Evolutionary conservation across 2,329 filamentous ascomycete genomes (phyloP).

Genomic region (Aspergillus amoenus): DNA sequence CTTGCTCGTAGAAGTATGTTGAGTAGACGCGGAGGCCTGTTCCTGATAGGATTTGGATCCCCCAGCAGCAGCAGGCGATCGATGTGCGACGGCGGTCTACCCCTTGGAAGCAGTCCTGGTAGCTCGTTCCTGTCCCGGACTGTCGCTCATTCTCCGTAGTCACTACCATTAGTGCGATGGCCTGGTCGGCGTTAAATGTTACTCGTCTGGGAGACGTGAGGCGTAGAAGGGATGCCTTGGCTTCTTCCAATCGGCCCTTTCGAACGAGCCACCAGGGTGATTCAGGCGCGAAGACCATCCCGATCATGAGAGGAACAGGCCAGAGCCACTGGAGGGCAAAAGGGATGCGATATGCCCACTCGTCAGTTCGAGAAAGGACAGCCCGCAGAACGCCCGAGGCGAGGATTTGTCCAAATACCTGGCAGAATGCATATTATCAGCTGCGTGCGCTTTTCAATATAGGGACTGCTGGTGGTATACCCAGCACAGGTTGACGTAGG

Average conservation of each 20-base stretch:
- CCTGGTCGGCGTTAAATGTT: constrained; percentile 40
- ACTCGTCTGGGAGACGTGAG: constrained; percentile 44
- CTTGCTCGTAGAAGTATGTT: too few species aligned
- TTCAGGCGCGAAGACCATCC: constrained; percentile 51
- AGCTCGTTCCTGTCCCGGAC: constrained; percentile 46
- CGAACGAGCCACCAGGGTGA: constrained; percentile 58
- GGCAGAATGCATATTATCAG: too few species aligned
- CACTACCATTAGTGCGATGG: constrained; percentile 61
- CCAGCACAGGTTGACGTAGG: constrained; percentile 61
- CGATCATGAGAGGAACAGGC: constrained; percentile 55
- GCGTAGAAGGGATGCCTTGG: constrained; percentile 49
- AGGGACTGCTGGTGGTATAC: constrained; percentile 42
- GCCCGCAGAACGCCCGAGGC: constrained; percentile 44
- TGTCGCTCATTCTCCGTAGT: constrained; percentile 26
- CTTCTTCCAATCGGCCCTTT: constrained; percentile 46
- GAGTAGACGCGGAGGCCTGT: too few species aligned
- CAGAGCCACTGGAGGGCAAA: constrained; percentile 62
- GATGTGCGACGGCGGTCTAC: constrained; percentile 55
- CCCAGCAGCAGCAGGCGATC: constrained; percentile 47
- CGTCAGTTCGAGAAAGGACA: constrained; percentile 32
- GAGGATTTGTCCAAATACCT: constrained; percentile 40
- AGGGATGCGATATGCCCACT: constrained; percentile 42
- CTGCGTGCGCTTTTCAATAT: too few species aligned
- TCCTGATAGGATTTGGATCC: too few species aligned
- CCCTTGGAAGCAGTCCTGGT: constrained; percentile 55